Evolutionary conservation across 2,329 filamentous ascomycete species (phyloP), one percentile per base, ranked within the genome.

Genomic region (Epichloe hybrida): DNA sequence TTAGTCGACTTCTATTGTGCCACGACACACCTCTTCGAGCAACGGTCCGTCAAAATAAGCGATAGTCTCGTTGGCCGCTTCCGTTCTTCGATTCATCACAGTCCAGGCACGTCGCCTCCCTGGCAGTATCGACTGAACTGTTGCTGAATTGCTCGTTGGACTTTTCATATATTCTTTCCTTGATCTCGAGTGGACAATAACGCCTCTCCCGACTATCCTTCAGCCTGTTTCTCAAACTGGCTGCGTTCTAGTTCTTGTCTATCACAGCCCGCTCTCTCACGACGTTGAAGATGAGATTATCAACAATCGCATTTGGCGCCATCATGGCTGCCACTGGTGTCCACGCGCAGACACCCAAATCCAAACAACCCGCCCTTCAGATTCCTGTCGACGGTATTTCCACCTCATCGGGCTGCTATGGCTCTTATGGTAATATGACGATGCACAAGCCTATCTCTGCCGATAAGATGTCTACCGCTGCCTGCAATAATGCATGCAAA

Each of bases 391-490:
- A 62, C 5, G 64, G 66, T n/a, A 59, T 64, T 8, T 57, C 64
- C 42, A 72, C 69, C 2, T 68, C 71, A 1, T 73, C 77, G 21
- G 77, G 77, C 17, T 81, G 77, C 61, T 81, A 66, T 61, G 66
- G 61, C 4, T 70, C 69, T 0, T 53, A 59, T 0, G 74, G 72
- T 52, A 68, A 71, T 43, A 64, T 70, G 59, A 64, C 64, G 0
- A 48, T 55, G 6, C 54, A 56, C 4, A 56, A 61, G 3, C 50
- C 52, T 0, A 52, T 61, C 17, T 15, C 35, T n/a, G 53, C 46
- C 11, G 35, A 52, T 1, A 48, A 46, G 3, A 57, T 69, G 21
- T 64, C 65, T 5, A 68, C 67, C 12, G 74, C 73, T 50, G 53
- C 56, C 12, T 81, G 77, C 57, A 57, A 56, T 13, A 34, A 56